Conservation (phyloP, 1,139 yeast genomes). For the Debaryomyces robertsiae region DNA sequence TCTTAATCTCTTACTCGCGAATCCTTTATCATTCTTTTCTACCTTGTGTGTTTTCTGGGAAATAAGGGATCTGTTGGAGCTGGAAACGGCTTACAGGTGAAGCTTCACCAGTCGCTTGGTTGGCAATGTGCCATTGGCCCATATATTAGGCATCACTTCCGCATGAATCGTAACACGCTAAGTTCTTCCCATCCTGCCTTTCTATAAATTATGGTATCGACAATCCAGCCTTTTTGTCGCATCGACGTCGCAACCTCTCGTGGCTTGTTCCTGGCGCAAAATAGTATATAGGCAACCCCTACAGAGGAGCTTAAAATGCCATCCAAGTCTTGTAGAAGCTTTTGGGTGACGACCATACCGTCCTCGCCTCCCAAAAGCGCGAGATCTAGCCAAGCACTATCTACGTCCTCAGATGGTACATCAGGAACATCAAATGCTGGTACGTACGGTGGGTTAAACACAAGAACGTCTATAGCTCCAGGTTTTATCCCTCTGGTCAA, state of each 20-base stretch:
- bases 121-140: too few species aligned
- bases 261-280: conserved; percentile 89
- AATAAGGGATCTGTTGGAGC: too few species aligned
- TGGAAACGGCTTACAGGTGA: too few species aligned
- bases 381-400: conserved; percentile 75
- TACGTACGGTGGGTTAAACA: conserved; percentile 96
- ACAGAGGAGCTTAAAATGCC: conserved; percentile 40
- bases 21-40: too few species aligned
- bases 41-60: too few species aligned
- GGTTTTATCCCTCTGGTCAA: conserved; percentile 54
- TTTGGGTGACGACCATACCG: conserved; percentile 84
- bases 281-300: conserved; percentile 81
- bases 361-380: conserved; percentile 87
- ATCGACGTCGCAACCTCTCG: conserved; percentile 54
- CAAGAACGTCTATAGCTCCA: conserved; percentile 60
- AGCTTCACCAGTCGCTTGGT: too few species aligned
- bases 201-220: conserved; percentile 53
- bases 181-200: conserved; percentile 98
- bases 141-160: conserved; percentile 2
- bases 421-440: conserved; percentile 70
- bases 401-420: conserved; percentile 54
- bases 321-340: conserved; percentile 56
- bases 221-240: conserved; percentile 57
- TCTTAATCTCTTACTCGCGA: too few species aligned
- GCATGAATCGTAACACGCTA: conserved; percentile 59